phyloP scores from a whole-genome alignment of 75 land plant species.

The Pinus taeda region DNA sequence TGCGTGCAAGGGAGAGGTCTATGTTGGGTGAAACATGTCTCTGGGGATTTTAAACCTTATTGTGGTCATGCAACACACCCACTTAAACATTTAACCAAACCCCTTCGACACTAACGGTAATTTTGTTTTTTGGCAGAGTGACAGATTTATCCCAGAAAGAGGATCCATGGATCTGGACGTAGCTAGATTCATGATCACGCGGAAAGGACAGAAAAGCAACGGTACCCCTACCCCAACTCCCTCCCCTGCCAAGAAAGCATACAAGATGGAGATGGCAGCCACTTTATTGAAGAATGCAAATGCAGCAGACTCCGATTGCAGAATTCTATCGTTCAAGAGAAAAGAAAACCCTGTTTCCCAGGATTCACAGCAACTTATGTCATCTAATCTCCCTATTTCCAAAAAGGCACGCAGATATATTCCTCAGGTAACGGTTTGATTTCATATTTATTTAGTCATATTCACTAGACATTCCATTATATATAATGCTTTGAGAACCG shows the following conservation, averaged over 20 bases:
- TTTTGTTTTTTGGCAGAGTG: not conserved
- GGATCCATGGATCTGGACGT: slow-evolving; percentile 64
- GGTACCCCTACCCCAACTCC: not conserved
- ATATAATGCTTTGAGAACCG: no score
- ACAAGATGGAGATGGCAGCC: slow-evolving; percentile 44
- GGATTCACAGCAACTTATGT: slow-evolving; percentile 10
- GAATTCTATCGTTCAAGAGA: slow-evolving; percentile 60
- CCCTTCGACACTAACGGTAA: no score
- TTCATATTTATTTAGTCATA: no score
- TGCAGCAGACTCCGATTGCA: not conserved
- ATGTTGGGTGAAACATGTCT: no score
- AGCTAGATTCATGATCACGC: slow-evolving; percentile 39
- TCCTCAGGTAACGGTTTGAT: slow-evolving; percentile 15
- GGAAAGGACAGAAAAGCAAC: slow-evolving; percentile 14
- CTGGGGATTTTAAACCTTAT: no score
- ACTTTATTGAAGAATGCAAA: slow-evolving; percentile 23
- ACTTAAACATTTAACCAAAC: no score
- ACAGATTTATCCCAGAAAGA: slow-evolving; percentile 58
- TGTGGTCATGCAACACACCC: no score
- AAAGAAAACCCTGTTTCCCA: slow-evolving; percentile 34
- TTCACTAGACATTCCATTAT: no score
- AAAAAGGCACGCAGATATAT: slow-evolving; percentile 22
- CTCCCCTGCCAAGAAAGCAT: slow-evolving; percentile 40
- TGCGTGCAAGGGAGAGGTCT: no score
- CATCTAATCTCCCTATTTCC: slow-evolving; percentile 10